Conservation (phyloP, 1,139 yeast genomes). For the Yamadazyma membranifaciens region DNA sequence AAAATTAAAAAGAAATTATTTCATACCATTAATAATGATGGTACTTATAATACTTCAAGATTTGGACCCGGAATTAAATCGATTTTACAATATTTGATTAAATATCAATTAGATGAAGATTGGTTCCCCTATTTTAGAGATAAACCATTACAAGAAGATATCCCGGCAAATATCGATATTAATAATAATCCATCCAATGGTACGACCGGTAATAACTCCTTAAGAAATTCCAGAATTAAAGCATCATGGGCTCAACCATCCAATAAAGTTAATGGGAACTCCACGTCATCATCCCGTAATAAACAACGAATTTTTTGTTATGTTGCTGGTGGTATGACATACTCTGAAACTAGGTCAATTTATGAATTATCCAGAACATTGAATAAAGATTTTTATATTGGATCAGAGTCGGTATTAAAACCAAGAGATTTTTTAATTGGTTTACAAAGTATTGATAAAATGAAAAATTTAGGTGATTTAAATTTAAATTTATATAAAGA, state of each 20-base stretch:
- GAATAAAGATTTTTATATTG: slow-evolving; percentile 76
- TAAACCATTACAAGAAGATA: slow-evolving; percentile 64
- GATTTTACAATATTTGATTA: slow-evolving; percentile 49
- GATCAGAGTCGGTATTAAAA: slow-evolving; percentile 74
- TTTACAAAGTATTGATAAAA: slow-evolving; percentile 40
- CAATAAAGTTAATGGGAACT: slow-evolving; percentile 19
- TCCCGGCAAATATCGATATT: slow-evolving; percentile 32
- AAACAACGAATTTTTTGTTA: slow-evolving; percentile 76
- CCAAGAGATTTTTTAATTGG: slow-evolving; percentile 57
- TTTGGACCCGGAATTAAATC: slow-evolving; percentile 70
- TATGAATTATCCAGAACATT: slow-evolving; percentile 65
- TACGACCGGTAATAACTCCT: slow-evolving; percentile 25
- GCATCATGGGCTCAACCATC: slow-evolving; percentile 78
- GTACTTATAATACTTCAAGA: slow-evolving; percentile 71
- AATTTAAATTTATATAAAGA: slow-evolving; percentile 32
- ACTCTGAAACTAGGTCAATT: slow-evolving; percentile 74
- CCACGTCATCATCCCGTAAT: slow-evolving; percentile 30
- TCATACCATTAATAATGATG: slow-evolving; percentile 67
- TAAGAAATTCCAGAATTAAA: slow-evolving; percentile 72
- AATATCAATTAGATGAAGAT: slow-evolving; percentile 50
- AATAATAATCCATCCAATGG: slow-evolving; percentile 16
- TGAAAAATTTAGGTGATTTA: slow-evolving; percentile 30
- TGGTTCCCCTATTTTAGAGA: slow-evolving; percentile 77
- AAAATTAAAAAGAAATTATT: slow-evolving; percentile 45
- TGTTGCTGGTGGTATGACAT: slow-evolving; percentile 88